Percentiles rank a stretch among this genome's conserved stretches.
These are phyloP conservation scores for Pascua sp. DNA, from an alignment of 1,284 basidiomycete species.

Conservation along the genomic window DNA sequence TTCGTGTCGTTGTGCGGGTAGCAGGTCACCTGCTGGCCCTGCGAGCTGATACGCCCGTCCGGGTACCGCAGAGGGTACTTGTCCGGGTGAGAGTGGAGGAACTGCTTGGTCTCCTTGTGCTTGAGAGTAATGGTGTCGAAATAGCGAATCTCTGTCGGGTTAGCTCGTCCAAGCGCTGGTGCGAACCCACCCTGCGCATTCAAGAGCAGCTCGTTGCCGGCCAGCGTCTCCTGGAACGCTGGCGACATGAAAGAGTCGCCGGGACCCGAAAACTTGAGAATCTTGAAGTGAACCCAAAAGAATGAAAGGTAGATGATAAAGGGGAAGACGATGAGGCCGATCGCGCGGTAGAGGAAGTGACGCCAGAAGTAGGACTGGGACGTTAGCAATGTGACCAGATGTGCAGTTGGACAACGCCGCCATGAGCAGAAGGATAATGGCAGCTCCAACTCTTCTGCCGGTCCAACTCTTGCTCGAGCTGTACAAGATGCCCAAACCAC, in stretches of 20 bases:
- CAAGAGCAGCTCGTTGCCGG: constrained; percentile 85
- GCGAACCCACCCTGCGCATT: constrained; percentile 70
- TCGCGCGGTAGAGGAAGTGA: constrained; percentile 81
- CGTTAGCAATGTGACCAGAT: background rate
- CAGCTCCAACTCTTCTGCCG: too few species aligned
- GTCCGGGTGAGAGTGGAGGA: constrained; percentile 87
- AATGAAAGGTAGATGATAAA: constrained; percentile 88
- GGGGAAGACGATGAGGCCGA: constrained; percentile 85
- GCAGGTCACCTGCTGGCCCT: constrained; percentile 98
- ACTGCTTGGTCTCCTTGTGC: constrained; percentile 90
- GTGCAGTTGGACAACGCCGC: too few species aligned
- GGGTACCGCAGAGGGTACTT: constrained; percentile 91
- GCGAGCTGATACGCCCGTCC: constrained; percentile 90
- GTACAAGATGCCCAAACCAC: too few species aligned
- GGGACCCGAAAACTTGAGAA: constrained; percentile 84
- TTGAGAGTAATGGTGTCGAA: constrained; percentile 81
- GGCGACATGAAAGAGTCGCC: constrained; percentile 98
- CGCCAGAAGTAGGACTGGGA: constrained; percentile 77
- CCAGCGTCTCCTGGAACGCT: constrained; percentile 92
- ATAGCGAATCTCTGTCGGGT: constrained; percentile 76
- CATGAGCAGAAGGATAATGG: too few species aligned
- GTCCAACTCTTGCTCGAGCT: too few species aligned
- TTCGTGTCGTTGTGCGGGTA: constrained; percentile 71
- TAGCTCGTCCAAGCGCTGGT: constrained; percentile 16
- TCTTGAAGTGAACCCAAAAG: constrained; percentile 93